phyloP scores from a whole-genome alignment of 2,329 filamentous ascomycete species.

The Xylariales sp. region DNA sequence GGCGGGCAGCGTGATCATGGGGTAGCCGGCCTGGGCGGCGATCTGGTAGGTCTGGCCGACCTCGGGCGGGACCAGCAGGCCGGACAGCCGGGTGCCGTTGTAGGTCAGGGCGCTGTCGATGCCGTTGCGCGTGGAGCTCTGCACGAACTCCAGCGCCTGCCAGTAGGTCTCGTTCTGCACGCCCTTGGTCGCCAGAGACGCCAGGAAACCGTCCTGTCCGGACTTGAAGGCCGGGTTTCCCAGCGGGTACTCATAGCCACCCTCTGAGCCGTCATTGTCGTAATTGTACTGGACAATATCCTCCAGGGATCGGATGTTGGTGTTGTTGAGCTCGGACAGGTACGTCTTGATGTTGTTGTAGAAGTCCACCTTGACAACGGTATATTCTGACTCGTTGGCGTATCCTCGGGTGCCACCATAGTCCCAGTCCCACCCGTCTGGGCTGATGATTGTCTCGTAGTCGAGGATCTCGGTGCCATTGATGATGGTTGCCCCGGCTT shows the following conservation, averaged over 20 bases:
- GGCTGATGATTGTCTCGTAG: slow-evolving; percentile 57
- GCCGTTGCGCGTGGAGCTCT: slow-evolving; percentile 56
- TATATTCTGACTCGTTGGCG: slow-evolving; percentile 71
- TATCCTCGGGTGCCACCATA: slow-evolving; percentile 58
- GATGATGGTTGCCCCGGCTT: slow-evolving; percentile 62
- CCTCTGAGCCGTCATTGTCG: slow-evolving; percentile 62
- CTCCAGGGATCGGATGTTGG: slow-evolving; percentile 52
- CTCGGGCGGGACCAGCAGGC: slow-evolving; percentile 64
- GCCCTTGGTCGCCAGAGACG: slow-evolving; percentile 57
- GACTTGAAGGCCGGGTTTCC: slow-evolving; percentile 60
- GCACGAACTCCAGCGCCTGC: slow-evolving; percentile 60
- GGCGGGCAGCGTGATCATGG: slow-evolving; percentile 64
- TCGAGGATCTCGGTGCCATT: slow-evolving; percentile 66
- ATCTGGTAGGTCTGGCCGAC: slow-evolving; percentile 65
- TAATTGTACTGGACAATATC: slow-evolving; percentile 64
- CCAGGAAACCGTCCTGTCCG: slow-evolving; percentile 68
- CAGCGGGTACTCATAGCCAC: slow-evolving; percentile 53
- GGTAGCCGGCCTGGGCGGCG: slow-evolving; percentile 72
- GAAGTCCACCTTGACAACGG: slow-evolving; percentile 67
- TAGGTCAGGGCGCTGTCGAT: slow-evolving; percentile 63
- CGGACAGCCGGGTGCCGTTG: slow-evolving; percentile 46
- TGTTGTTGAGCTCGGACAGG: slow-evolving; percentile 59
- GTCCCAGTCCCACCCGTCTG: slow-evolving; percentile 71
- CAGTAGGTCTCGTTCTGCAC: slow-evolving; percentile 61
- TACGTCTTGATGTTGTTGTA: slow-evolving; percentile 60